Percentiles rank a stretch among this genome's conserved stretches.
Conservation (phyloP, 805 yeast species). For the Starmerella etchellsii region DNA sequence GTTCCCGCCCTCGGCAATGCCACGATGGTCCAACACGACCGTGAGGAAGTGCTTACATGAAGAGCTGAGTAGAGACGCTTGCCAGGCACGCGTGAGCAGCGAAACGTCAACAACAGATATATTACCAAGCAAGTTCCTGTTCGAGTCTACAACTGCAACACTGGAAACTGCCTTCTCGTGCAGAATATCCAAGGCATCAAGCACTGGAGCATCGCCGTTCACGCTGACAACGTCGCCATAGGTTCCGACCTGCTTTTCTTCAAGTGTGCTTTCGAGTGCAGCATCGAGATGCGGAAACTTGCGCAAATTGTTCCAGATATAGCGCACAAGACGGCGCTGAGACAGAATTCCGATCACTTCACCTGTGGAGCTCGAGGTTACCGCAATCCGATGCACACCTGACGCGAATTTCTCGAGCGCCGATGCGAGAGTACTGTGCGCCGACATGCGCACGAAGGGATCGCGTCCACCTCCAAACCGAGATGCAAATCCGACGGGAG, state of each 20-base stretch:
- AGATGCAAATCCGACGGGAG: conserved; percentile 81
- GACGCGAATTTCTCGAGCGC: conserved; percentile 84
- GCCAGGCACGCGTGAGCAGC: conserved; percentile 74
- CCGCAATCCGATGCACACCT: conserved; percentile 91
- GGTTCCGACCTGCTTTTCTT: conserved; percentile 63
- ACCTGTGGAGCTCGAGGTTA: conserved; percentile 35
- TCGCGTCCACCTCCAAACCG: conserved; percentile 67
- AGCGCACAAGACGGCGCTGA: conserved; percentile 75
- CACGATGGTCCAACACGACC: conserved; percentile 73
- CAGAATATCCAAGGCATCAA: conserved; percentile 81
- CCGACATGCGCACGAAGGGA: conserved; percentile 69
- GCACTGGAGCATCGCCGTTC: conserved; percentile 72
- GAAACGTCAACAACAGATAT: conserved; percentile 90
- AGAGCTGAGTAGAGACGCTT: conserved; percentile 67
- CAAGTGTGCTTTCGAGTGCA: conserved; percentile 50
- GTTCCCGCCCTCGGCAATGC: conserved; percentile 75
- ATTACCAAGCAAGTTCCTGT: conserved; percentile 68
- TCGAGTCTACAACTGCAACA: conserved; percentile 79
- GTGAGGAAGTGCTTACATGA: conserved; percentile 80
- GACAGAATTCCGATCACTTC: conserved; percentile 73
- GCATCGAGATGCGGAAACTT: conserved; percentile 66
- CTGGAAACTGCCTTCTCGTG: conserved; percentile 73
- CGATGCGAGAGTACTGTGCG: conserved; percentile 43
- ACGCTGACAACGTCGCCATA: conserved; percentile 59
- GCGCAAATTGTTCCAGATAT: conserved; percentile 86